A percentile compares a stretch with the other conserved stretches of the same genome.
Evolutionary conservation across 495 filamentous ascomycete species (phyloP).

Genomic region (Hypoxylon trugodes): DNA sequence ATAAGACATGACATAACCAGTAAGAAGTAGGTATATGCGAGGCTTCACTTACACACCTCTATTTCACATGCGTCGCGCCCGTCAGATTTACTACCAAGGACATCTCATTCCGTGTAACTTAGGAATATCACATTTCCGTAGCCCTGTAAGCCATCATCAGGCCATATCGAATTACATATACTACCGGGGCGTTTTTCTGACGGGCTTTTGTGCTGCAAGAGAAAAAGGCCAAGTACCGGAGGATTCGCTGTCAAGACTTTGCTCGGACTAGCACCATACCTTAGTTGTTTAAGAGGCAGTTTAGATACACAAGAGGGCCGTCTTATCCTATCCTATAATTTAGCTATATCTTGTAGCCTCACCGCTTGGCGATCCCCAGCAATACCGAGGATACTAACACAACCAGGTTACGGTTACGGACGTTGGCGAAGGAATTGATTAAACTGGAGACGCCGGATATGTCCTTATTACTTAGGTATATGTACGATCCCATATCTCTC

Average conservation of each 20-base stretch:
- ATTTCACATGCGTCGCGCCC: slow-evolving; percentile 1
- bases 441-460: not conserved
- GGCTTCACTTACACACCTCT: slow-evolving; percentile 26
- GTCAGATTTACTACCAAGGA: slow-evolving; percentile 10
- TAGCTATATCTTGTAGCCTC: slow-evolving; percentile 17
- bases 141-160: slow-evolving; percentile 17
- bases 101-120: slow-evolving; percentile 21
- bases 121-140: slow-evolving; percentile 23
- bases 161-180: slow-evolving; percentile 7
- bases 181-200: slow-evolving; percentile 14
- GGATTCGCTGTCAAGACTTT: slow-evolving; percentile 1
- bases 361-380: slow-evolving; percentile 21
- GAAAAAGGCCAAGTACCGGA: slow-evolving; percentile 19
- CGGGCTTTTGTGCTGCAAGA: slow-evolving; percentile 6
- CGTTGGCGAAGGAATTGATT: not conserved
- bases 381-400: slow-evolving; percentile 14
- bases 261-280: not conserved
- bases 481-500: no score
- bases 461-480: not conserved
- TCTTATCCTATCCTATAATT: slow-evolving; percentile 17
- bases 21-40: not conserved
- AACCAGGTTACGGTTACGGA: not conserved
- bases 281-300: not conserved
- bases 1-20: not conserved
- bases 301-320: no score